Evolutionary conservation across 1,284 basidiomycete species (phyloP).

Genomic region (Xerocomus amazonicus): DNA sequence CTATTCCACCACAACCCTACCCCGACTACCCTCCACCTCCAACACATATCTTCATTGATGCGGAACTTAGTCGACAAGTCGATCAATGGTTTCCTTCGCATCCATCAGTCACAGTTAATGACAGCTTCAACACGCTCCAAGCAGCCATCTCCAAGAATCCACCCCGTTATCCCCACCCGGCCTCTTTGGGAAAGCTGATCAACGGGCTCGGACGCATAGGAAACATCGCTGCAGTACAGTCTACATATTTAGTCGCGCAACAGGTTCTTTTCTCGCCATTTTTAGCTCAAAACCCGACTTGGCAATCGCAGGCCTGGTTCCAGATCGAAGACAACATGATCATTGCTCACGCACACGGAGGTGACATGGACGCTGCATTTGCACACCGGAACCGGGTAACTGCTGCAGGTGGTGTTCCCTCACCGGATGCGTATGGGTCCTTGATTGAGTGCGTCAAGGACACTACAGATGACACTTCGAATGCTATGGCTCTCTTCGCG

Average conservation of each 20-base stretch:
- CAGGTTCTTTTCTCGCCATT: constrained; percentile 44
- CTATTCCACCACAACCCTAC: constrained; percentile 10
- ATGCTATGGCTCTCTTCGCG: constrained; percentile 80
- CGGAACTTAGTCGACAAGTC: constrained; percentile 36
- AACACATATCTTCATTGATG: constrained; percentile 19
- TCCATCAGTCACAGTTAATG: constrained; percentile 27
- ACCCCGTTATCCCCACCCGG: constrained; percentile 49
- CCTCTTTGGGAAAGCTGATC: constrained; percentile 61
- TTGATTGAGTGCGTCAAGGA: constrained; percentile 86
- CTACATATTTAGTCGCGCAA: constrained; percentile 73
- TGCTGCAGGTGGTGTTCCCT: constrained; percentile 73
- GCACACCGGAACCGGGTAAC: constrained; percentile 79
- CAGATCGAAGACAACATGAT: constrained; percentile 86
- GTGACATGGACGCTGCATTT: constrained; percentile 76
- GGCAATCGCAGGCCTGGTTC: constrained; percentile 67
- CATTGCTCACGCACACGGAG: constrained; percentile 76
- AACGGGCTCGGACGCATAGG: constrained; percentile 62
- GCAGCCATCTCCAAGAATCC: constrained; percentile 32
- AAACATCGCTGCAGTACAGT: constrained; percentile 58
- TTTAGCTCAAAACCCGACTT: constrained; percentile 41
- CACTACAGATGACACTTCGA: constrained; percentile 89
- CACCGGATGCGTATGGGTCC: constrained; percentile 87
- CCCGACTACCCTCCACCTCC: constrained; percentile 15
- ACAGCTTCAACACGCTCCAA: constrained; percentile 40
- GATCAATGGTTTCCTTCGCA: constrained; percentile 40